Conservation (phyloP, 1,284 basidiomycete genomes). For the Cutaneotrichosporon cyanovorans region DNA sequence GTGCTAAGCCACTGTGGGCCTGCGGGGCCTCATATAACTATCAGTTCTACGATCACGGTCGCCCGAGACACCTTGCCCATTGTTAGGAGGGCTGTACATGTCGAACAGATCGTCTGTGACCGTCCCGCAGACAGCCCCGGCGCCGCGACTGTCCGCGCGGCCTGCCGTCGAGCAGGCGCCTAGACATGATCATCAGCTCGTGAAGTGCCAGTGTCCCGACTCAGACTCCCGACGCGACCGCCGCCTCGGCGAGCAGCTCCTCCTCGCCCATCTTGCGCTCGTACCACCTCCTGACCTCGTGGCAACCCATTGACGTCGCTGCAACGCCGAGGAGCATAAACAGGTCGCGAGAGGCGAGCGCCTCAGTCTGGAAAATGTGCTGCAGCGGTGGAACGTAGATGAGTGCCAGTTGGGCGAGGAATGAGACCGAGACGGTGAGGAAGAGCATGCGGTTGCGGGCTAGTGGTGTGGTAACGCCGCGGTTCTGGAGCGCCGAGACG, state of each 20-base stretch:
- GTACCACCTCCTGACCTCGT: constrained; percentile 71
- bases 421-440: constrained; percentile 74
- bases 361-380: constrained; percentile 85
- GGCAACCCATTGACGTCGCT: constrained; percentile 60
- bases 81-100: too few relatives aligned
- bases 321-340: constrained; percentile 64
- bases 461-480: constrained; percentile 72
- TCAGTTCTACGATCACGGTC: too few relatives aligned
- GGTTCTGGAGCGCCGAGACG: constrained; percentile 87
- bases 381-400: constrained; percentile 90
- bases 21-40: too few relatives aligned
- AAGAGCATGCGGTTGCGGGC: constrained; percentile 82
- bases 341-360: constrained; percentile 63
- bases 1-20: too few relatives aligned
- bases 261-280: constrained; percentile 53
- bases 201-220: too few relatives aligned
- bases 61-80: too few relatives aligned
- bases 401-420: constrained; percentile 71
- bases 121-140: too few relatives aligned
- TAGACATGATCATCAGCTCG: too few relatives aligned
- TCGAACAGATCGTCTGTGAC: too few relatives aligned
- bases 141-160: too few relatives aligned
- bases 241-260: constrained; percentile 20
- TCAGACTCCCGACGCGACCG: too few relatives aligned
- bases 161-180: too few relatives aligned